A percentile compares a stretch with the other conserved stretches of the same genome.
Conservation (phyloP, 108 stramenopile species). For the Cyclostephanos invisitatus region DNA sequence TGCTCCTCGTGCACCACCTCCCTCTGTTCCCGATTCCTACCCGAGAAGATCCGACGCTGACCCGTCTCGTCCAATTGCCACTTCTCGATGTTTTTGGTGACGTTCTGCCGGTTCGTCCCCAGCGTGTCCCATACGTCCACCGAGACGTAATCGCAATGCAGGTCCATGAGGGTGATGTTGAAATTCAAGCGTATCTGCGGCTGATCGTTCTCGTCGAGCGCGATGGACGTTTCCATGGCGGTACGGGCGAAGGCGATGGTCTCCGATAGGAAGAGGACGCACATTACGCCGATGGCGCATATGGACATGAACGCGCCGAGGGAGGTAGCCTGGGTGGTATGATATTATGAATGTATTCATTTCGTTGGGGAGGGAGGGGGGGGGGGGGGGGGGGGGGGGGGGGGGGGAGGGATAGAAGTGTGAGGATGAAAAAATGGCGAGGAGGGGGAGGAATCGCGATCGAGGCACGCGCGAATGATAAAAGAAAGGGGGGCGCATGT, state of each 20-base stretch:
- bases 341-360: too few species aligned
- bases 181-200: constrained; percentile 91
- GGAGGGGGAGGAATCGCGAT: too few species aligned
- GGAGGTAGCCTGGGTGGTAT: constrained; percentile 84
- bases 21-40: constrained; percentile 91
- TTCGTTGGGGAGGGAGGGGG: not conserved
- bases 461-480: too few species aligned
- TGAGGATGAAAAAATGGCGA: too few species aligned
- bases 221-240: constrained; percentile 75
- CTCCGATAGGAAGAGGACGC: constrained; percentile 90
- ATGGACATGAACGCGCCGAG: constrained; percentile 87
- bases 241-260: constrained; percentile 88
- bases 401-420: not conserved
- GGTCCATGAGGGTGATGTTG: constrained; percentile 89
- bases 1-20: constrained; percentile 89
- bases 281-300: constrained; percentile 85
- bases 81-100: constrained; percentile 97
- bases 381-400: not conserved
- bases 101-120: constrained; percentile 95
- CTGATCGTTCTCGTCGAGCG: constrained; percentile 87
- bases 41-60: constrained; percentile 79
- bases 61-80: constrained; percentile 93
- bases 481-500: too few species aligned
- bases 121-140: constrained; percentile 93
- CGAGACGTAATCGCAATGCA: constrained; percentile 90